Base-by-base conservation (phyloP, 768 basidiomycete species). In the Cystobasidiopsis lactophilus region DNA sequence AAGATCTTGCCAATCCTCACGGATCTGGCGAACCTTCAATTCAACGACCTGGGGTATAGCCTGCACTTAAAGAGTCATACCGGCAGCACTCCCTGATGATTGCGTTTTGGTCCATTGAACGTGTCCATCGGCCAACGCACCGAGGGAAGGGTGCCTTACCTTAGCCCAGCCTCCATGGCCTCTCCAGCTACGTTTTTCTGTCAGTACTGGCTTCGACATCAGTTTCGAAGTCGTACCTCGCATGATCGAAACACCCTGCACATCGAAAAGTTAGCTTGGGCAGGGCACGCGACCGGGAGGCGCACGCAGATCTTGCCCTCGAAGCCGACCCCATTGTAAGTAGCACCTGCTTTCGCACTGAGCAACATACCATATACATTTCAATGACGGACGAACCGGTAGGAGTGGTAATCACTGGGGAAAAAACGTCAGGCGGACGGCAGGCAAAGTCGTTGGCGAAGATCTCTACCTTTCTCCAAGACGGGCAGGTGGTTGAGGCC, bases 41-140 rank as follows among this genome's bases (percentile, higher is more conserved):
- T 38, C 39, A 47, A 4, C 23, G 24, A 13, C 37, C n/a, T n/a
- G n/a, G n/a, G n/a, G n/a, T n/a, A n/a, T n/a, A 23, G 21, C 11
- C 16, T 18, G 19, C 3, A 40, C 18, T 23, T 3, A 16, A 39
- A 3, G n/a, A n/a, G 26, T 85, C 82, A 62, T 78, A 83, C 60
- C 91, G 75, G 69, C 89, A 95, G 37, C 95, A 91, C 66, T 95
- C 91, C 40, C 91, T 73, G 56, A 98, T 71, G 37, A 91, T 93
- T 13, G 84, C 85, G 68, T 98, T 26, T 26, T 47, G 45, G 23
- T 43, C 37, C n/a, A n/a, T n/a, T n/a, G n/a, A n/a, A n/a, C n/a
- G n/a, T n/a, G n/a, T n/a, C n/a, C n/a, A n/a, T n/a, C n/a, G n/a
- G n/a, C n/a, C n/a, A n/a, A n/a, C n/a, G n/a, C n/a, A n/a, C n/a